Base-by-base conservation (phyloP, 2,329 filamentous ascomycete species). In the Fusarium mundagurra region DNA sequence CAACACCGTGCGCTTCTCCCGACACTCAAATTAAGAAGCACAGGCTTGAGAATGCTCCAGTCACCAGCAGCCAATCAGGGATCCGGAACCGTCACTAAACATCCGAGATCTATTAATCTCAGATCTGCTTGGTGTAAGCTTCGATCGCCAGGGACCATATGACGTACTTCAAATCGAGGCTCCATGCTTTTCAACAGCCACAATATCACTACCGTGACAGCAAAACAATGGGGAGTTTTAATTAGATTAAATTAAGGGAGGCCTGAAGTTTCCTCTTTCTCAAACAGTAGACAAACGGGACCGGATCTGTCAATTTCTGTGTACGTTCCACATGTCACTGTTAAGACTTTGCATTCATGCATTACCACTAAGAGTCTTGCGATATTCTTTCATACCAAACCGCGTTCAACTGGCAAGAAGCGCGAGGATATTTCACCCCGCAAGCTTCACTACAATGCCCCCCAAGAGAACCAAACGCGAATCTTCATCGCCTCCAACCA, bases 131-230 rank as follows among this genome's bases (percentile, higher is more conserved):
- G 53, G 69, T 65, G 22, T 33, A 69, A 63, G 55, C 62, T 59
- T 67, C 80, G 81, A 83, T 83, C 81, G 70, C 67, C 65, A 76
- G 69, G 71, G 63, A 73, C 70, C 51, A 74, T 67, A 81, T 82
- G 74, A 79, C 78, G 75, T 74, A 75, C 72, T 75, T 75, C 63
- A 73, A 72, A 83, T 83, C 82, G 81, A 72, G 62, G 61, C 54
- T 67, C 61, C 27, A 51, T 57, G 60, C 51, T 65, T 61, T 57
- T n/a, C 59, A 17, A 48, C 69, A 74, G 72, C 71, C 71, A 80
- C 29, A 43, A 39, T 78, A 72, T 63, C 76, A 76, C 78, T 76
- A 75, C 69, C 69, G 69, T 41, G 45, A 45, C 48, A 67, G 62
- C 39, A 51, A 66, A 64, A 64, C 70, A 64, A 36, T 65, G 53